These are phyloP conservation scores for Aspergillus fischeri DNA, from an alignment of 2,329 filamentous ascomycete species.

Conservation along the genomic window DNA sequence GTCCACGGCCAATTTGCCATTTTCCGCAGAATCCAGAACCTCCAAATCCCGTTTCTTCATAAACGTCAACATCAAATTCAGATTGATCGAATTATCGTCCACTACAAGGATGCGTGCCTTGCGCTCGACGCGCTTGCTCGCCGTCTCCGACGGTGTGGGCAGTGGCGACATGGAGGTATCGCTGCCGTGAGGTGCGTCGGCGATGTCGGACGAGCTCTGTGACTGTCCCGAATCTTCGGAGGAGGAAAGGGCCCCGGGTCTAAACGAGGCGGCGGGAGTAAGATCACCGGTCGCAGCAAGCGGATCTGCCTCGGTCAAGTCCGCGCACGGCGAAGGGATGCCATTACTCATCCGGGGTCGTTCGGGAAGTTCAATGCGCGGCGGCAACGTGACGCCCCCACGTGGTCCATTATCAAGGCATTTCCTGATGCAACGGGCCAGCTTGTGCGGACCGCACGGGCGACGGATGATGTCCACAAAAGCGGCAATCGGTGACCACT, in stretches of 20 bases:
- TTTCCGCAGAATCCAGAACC: conserved; percentile 36
- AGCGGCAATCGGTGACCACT: conserved; percentile 28
- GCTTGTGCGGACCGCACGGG: conserved; percentile 40
- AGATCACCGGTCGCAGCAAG: conserved; percentile 4
- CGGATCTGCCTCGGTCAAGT: not conserved
- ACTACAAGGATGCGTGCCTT: conserved; percentile 38
- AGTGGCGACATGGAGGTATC: conserved; percentile 6
- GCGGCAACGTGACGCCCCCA: conserved; percentile 6
- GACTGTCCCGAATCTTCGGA: not conserved
- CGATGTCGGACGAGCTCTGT: conserved; percentile 4
- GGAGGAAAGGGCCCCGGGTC: not conserved
- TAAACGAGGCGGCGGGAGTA: conserved; percentile 1
- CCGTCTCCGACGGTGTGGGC: not conserved
- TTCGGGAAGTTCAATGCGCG: conserved; percentile 9
- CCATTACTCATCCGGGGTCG: conserved; percentile 3
- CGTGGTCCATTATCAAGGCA: conserved; percentile 21
- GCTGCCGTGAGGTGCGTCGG: conserved; percentile 5
- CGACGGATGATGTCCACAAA: conserved; percentile 37
- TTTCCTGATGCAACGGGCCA: conserved; percentile 34
- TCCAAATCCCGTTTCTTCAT: conserved; percentile 37
- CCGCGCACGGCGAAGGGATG: not conserved
- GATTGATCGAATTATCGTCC: conserved; percentile 45
- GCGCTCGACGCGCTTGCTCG: conserved; percentile 9
- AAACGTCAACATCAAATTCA: conserved; percentile 42
- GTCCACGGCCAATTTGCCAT: conserved; percentile 43